These are phyloP conservation scores for Geosmithia morbida DNA, from an alignment of 2,329 filamentous ascomycete genomes.

Conservation along the genomic window DNA sequence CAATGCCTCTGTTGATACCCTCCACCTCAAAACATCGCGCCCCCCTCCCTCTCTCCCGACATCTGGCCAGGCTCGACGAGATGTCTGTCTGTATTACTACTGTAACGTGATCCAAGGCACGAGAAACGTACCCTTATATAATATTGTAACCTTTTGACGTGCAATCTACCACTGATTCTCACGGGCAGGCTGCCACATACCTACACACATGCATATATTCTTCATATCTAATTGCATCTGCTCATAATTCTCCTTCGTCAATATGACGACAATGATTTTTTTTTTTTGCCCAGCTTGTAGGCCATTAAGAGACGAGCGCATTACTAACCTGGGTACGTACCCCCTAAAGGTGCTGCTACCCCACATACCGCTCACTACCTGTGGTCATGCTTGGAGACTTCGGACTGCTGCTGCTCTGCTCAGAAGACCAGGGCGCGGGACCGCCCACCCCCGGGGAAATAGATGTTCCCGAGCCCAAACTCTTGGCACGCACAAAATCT, in stretches of 20 bases:
- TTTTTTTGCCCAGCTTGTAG: neutral
- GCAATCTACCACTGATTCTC: too few species aligned
- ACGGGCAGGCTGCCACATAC: too few species aligned
- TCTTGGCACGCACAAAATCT: conserved; percentile 31
- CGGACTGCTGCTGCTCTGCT: neutral
- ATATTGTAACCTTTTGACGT: too few species aligned
- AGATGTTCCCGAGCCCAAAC: conserved; percentile 25
- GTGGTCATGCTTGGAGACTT: neutral
- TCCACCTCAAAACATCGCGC: neutral
- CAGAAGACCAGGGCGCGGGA: too few species aligned
- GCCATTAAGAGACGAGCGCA: neutral
- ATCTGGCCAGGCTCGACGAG: neutral
- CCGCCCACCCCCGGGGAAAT: conserved; percentile 14
- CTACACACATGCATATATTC: too few species aligned
- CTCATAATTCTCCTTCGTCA: too few species aligned
- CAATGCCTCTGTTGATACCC: neutral
- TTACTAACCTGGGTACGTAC: neutral
- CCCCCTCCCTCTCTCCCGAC: neutral
- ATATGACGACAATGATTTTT: neutral
- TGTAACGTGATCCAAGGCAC: neutral
- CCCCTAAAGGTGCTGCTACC: neutral
- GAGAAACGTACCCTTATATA: neutral
- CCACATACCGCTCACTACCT: neutral
- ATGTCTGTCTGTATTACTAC: neutral
- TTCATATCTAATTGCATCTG: too few species aligned